Percentiles rank a stretch among this genome's conserved stretches.
These are phyloP conservation scores for Sporisorium reilianum DNA, from an alignment of 1,284 basidiomycete species.

Conservation along the genomic window DNA sequence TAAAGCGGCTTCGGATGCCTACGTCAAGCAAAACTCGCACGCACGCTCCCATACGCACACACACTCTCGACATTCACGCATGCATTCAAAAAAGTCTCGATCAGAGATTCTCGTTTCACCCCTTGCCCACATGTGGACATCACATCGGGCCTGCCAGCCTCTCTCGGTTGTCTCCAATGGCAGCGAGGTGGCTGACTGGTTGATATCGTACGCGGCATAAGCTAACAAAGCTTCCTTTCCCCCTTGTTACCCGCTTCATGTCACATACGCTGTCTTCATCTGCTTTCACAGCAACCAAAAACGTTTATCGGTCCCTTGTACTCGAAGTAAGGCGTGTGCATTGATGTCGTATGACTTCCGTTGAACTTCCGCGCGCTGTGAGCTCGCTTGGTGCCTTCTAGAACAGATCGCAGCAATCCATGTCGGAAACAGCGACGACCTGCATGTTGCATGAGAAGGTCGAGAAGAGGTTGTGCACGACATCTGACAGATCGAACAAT, in stretches of 20 bases:
- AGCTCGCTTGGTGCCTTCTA: too few species aligned
- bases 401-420: not conserved
- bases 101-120: conserved; percentile 17
- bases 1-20: conserved; percentile 17
- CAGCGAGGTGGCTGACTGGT: conserved; percentile 19
- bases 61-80: conserved; percentile 8
- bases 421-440: not conserved
- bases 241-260: conserved; percentile 22
- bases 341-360: not conserved
- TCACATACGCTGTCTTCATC: conserved; percentile 34
- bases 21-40: conserved; percentile 12
- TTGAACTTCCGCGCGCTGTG: not conserved
- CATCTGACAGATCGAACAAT: not conserved
- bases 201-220: conserved; percentile 32
- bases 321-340: not conserved
- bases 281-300: conserved; percentile 39
- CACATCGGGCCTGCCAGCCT: conserved; percentile 18
- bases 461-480: not conserved
- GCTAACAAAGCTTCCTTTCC: conserved; percentile 21
- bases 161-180: not conserved
- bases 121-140: conserved; percentile 6
- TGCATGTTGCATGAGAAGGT: not conserved
- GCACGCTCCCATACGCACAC: not conserved
- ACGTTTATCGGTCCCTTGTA: conserved; percentile 19
- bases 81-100: conserved; percentile 44